These are phyloP conservation scores for Mycosphaerella sp. DNA, from an alignment of 2,329 filamentous ascomycete genomes.

Conservation along the genomic window DNA sequence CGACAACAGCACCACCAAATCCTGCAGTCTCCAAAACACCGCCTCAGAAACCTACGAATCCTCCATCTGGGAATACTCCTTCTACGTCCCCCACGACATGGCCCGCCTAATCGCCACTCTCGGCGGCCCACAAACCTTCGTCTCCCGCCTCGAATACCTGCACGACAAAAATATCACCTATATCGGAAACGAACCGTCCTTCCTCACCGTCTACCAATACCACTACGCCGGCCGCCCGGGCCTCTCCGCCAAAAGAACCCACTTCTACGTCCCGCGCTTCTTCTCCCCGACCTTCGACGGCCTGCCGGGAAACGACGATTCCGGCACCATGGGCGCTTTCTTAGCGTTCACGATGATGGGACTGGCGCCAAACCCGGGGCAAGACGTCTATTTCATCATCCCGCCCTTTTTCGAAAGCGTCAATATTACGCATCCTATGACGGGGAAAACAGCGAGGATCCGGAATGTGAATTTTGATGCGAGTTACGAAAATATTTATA, in stretches of 20 bases:
- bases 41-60: slow-evolving; percentile 62
- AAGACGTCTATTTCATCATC: slow-evolving; percentile 39
- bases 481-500: slow-evolving; percentile 30
- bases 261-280: slow-evolving; percentile 37
- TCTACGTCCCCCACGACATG: slow-evolving; percentile 62
- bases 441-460: slow-evolving; percentile 37
- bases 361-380: slow-evolving; percentile 31
- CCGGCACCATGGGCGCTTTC: slow-evolving; percentile 39
- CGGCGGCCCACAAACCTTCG: slow-evolving; percentile 53
- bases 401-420: slow-evolving; percentile 39
- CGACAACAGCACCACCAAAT: slow-evolving; percentile 19
- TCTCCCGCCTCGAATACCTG: slow-evolving; percentile 54
- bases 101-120: slow-evolving; percentile 44
- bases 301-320: slow-evolving; percentile 31
- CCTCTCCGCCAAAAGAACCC: slow-evolving; percentile 35
- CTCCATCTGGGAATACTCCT: slow-evolving; percentile 63
- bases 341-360: slow-evolving; percentile 38
- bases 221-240: slow-evolving; percentile 39
- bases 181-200: slow-evolving; percentile 59
- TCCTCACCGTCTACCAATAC: slow-evolving; percentile 35
- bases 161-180: slow-evolving; percentile 52
- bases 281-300: slow-evolving; percentile 36
- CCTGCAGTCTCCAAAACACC: slow-evolving; percentile 49
- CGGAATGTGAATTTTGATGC: slow-evolving; percentile 36
- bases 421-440: slow-evolving; percentile 33